phyloP scores from a whole-genome alignment of 371 early-diverging fungal species.

The Chytridiales sp. region DNA sequence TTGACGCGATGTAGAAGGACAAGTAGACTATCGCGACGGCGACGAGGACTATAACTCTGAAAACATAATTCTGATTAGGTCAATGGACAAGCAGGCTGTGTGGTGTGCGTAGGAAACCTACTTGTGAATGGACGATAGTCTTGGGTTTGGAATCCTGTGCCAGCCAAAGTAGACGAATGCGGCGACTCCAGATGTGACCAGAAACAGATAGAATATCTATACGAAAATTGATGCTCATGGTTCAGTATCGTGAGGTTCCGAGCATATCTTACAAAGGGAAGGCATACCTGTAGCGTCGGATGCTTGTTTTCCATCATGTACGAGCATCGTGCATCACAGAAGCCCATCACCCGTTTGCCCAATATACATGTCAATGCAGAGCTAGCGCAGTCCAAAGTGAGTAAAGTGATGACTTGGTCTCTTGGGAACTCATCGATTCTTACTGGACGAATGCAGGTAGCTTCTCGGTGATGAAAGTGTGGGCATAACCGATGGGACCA shows the following conservation, averaged over 20 bases:
- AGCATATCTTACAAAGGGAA: not conserved
- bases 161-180: conserved; percentile 30
- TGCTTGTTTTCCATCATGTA: conserved; percentile 22
- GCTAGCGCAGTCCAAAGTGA: conserved; percentile 10
- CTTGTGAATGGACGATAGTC: conserved; percentile 28
- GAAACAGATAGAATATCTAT: conserved; percentile 41
- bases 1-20: conserved; percentile 34
- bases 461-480: conserved; percentile 21
- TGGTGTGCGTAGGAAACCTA: conserved; percentile 15
- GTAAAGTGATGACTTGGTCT: not conserved
- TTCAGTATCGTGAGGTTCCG: not conserved
- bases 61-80: not conserved
- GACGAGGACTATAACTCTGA: conserved; percentile 25
- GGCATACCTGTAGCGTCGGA: conserved; percentile 32
- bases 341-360: conserved; percentile 18
- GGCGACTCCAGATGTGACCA: conserved; percentile 33
- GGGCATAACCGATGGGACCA: conserved; percentile 15
- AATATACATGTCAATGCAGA: conserved; percentile 4
- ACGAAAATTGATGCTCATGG: not conserved
- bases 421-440: not conserved
- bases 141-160: conserved; percentile 33
- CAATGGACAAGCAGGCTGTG: not conserved
- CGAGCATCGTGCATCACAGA: conserved; percentile 7
- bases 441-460: conserved; percentile 24
- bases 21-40: conserved; percentile 27